Percentiles rank a stretch among this genome's conserved stretches.
Conservation (phyloP, 495 filamentous ascomycete species). For the Neurospora africana region DNA sequence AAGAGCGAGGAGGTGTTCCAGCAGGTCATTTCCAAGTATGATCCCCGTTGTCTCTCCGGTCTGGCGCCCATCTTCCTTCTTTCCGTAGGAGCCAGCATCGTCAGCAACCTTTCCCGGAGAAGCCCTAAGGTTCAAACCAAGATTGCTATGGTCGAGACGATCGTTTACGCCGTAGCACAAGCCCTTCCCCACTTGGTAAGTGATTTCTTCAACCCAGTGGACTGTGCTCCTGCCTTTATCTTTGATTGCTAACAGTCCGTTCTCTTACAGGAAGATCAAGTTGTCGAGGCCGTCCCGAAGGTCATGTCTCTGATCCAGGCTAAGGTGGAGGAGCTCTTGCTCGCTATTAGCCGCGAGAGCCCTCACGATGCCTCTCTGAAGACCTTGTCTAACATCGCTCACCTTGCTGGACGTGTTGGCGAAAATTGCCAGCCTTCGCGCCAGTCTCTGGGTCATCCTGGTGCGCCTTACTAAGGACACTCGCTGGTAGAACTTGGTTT, state of each 20-base stretch:
- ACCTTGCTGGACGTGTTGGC: constrained; percentile 15
- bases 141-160: constrained; percentile 66
- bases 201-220: constrained; percentile 1
- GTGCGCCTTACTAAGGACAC: not conserved
- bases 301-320: constrained; percentile 65
- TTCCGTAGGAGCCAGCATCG: constrained; percentile 74
- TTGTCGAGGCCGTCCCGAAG: constrained; percentile 58
- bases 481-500: not conserved
- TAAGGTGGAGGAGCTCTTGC: constrained; percentile 61
- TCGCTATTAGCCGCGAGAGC: constrained; percentile 49
- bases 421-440: constrained; percentile 5
- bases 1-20: constrained; percentile 74
- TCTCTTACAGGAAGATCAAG: constrained; percentile 54
- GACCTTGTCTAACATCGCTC: constrained; percentile 46
- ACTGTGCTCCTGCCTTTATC: constrained; percentile 1
- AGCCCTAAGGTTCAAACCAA: constrained; percentile 44
- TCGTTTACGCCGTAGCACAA: constrained; percentile 42
- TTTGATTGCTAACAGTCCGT: constrained; percentile 6
- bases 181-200: constrained; percentile 38
- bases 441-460: not conserved
- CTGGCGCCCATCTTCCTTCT: constrained; percentile 68
- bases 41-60: constrained; percentile 59
- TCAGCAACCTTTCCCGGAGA: constrained; percentile 50
- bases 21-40: constrained; percentile 61
- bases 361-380: constrained; percentile 55